phyloP scores from a whole-genome alignment of 2,329 filamentous ascomycete genomes.

The Cladosporium velox region DNA sequence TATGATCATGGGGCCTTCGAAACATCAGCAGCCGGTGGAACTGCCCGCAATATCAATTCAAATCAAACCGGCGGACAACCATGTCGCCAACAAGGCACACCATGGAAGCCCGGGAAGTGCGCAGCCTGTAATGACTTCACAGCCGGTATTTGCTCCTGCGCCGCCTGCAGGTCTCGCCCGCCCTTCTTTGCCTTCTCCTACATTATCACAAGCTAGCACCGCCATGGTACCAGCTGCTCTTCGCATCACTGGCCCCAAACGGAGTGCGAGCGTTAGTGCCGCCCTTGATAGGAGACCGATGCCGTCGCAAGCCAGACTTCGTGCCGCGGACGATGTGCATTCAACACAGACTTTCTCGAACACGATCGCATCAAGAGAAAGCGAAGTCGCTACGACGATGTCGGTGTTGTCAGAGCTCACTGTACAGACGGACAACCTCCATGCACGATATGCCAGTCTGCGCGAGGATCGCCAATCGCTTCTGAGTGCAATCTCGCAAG shows the following conservation, averaged over 20 bases:
- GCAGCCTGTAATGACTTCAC: not conserved
- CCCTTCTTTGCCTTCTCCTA: constrained; percentile 7
- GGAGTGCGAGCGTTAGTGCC: constrained; percentile 15
- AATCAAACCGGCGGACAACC: not conserved
- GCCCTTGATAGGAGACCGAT: not conserved
- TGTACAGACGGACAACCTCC: constrained; percentile 33
- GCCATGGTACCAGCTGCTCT: constrained; percentile 7
- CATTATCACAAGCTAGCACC: constrained; percentile 14
- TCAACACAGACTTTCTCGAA: too few species aligned
- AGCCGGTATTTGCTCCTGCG: not conserved
- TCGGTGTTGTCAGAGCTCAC: constrained; percentile 25
- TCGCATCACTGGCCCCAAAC: not conserved
- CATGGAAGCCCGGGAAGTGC: not conserved
- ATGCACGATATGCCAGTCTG: constrained; percentile 32
- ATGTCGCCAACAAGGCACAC: not conserved
- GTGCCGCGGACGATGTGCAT: not conserved
- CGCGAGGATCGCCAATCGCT: constrained; percentile 35
- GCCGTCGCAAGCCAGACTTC: not conserved
- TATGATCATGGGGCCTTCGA: not conserved
- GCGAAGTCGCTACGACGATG: not conserved
- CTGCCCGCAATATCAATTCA: not conserved
- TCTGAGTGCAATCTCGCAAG: constrained; percentile 29
- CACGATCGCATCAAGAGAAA: not conserved
- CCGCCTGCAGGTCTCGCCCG: not conserved
- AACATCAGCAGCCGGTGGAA: not conserved